These are phyloP conservation scores for Isatis tinctoria DNA, from an alignment of 345 rosid species.

Conservation along the genomic window DNA sequence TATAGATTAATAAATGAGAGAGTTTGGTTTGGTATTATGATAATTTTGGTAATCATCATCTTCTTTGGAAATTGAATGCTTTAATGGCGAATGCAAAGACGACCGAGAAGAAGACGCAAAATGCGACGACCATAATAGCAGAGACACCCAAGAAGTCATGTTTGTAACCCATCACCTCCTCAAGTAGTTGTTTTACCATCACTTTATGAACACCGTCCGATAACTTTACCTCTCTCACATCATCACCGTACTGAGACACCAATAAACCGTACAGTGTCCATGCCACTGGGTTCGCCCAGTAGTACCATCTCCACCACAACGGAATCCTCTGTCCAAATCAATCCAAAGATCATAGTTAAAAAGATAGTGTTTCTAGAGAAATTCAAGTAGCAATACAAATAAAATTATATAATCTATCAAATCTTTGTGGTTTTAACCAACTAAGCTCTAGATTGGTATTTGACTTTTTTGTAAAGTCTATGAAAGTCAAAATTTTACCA, in stretches of 20 bases:
- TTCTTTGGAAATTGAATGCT: constrained; percentile 88
- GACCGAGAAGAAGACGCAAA: constrained; percentile 59
- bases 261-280: constrained; percentile 89
- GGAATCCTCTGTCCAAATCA: constrained; percentile 78
- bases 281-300: constrained; percentile 96
- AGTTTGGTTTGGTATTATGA: not conserved
- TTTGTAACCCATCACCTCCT: constrained; percentile 58
- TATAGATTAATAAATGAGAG: not conserved
- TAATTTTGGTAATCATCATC: constrained; percentile 41
- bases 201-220: constrained; percentile 48
- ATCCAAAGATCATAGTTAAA: not conserved
- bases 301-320: constrained; percentile 98
- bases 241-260: constrained; percentile 79
- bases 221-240: constrained; percentile 43
- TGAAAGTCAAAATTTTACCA: too few relatives aligned
- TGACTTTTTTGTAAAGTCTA: too few relatives aligned
- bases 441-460: too few relatives aligned
- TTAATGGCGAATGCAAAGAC: constrained; percentile 82
- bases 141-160: constrained; percentile 76
- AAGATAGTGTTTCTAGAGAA: not conserved
- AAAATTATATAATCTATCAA: not conserved
- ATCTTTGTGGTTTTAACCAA: too few relatives aligned
- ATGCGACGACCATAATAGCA: constrained; percentile 66
- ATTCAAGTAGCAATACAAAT: not conserved
- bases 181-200: constrained; percentile 54